Conservation (phyloP, 129 eudicot genomes). For the Flaveria brownii region DNA sequence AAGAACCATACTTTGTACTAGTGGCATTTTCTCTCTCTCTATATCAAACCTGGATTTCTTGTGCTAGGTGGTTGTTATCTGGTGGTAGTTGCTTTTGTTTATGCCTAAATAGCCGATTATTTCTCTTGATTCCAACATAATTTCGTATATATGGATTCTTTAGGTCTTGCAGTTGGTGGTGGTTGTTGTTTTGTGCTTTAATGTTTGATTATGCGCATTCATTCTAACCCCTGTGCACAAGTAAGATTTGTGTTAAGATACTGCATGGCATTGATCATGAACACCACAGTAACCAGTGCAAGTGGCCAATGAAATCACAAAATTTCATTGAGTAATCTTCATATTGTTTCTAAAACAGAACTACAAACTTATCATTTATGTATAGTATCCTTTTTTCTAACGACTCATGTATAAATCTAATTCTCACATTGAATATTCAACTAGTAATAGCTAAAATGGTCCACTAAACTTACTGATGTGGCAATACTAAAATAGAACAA, state of each 20-base stretch:
- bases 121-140: too few relatives aligned
- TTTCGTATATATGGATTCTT: too few relatives aligned
- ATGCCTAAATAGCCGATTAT: too few relatives aligned
- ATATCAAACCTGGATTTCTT: too few relatives aligned
- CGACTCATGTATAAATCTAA: background rate
- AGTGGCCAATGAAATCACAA: constrained; percentile 7
- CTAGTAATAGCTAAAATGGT: background rate
- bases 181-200: too few relatives aligned
- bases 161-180: too few relatives aligned
- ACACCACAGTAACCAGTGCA: constrained; percentile 22
- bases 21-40: too few relatives aligned
- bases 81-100: too few relatives aligned
- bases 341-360: constrained; percentile 3
- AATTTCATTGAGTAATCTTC: background rate
- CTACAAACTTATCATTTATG: background rate
- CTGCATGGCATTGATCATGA: constrained; percentile 42
- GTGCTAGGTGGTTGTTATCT: too few relatives aligned
- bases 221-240: background rate
- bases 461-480: background rate
- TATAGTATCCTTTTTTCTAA: background rate
- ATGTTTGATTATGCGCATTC: too few relatives aligned
- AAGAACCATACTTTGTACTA: too few relatives aligned
- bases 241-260: constrained; percentile 69
- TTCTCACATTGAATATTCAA: background rate
- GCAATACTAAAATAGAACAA: background rate